Base-by-base conservation (phyloP, 2,329 filamentous ascomycete species). In the Botrytis pseudocinerea region DNA sequence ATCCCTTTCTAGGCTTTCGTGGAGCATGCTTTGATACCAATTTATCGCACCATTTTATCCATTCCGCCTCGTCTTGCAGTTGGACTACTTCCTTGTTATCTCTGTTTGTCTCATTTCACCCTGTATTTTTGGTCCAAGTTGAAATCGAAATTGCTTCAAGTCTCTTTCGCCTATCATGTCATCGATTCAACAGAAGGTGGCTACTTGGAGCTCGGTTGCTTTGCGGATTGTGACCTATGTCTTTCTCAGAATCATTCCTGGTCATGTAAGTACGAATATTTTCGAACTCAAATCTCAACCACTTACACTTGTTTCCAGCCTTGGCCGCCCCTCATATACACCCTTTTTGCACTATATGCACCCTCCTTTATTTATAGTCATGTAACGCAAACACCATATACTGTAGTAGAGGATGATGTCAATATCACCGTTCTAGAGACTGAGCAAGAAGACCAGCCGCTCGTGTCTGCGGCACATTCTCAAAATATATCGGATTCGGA, bases 261-360 rank as follows among this genome's bases (percentile, higher is more conserved):
- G 80, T 38, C 79, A 80, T 75, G 80, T 81, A 77, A 76, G 79
- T 80, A 59, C 28, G 46, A 57, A 40, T 25, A 68, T n/a, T 40
- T 51, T 46, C 25, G 4, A 38, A 44, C 2, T 25, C 38, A 22
- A 70, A 54, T 35, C 46, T 60, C 54, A 68, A 38, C 20, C 69
- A 72, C 54, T 48, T 22, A 70, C 32, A 48, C 59, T 57, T 69
- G 6, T 44, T 42, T 40, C 8, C 46, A 81, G 79, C 76, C 76
- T 73, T 78, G 83, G n/a, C 84, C 84, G 22, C 80, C 81, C 18
- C 77, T 87, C 18, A 83, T 90, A 5, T 89, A 89, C 73, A 86
- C 91, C 0, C 83, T 92, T 2, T 90, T 92, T 74, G 89, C 88
- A 38, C 82, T 93, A 73, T 93, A 93, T 77, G 80, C 91, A 0